Percentiles rank a stretch among this genome's conserved stretches.
These are phyloP conservation scores for Ascobolus immersus DNA, from an alignment of 495 filamentous ascomycete genomes.

Conservation along the genomic window DNA sequence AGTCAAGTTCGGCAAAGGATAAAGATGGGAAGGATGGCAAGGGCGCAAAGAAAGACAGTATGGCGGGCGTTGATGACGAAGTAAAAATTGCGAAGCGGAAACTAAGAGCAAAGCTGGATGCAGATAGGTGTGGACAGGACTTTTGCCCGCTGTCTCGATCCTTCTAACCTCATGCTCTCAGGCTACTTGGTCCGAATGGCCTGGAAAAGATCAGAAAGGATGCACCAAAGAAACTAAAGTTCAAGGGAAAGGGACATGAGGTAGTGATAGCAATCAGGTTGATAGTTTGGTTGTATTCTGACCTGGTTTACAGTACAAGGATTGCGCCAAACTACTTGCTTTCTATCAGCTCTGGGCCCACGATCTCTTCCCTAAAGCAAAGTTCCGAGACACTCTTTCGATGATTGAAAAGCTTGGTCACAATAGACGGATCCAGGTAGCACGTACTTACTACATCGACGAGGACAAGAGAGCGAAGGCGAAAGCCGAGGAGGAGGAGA, in stretches of 20 bases:
- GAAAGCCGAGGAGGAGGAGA: no score
- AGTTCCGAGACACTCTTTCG: slow-evolving; percentile 65
- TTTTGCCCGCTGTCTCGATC: background rate
- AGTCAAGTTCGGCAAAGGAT: slow-evolving; percentile 10
- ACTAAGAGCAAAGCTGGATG: slow-evolving; percentile 64
- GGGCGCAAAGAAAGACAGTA: slow-evolving; percentile 16
- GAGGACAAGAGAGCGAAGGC: no score
- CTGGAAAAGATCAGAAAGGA: slow-evolving; percentile 57
- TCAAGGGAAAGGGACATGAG: slow-evolving; percentile 88
- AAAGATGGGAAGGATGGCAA: slow-evolving; percentile 19
- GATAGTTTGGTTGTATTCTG: no score
- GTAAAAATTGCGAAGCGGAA: slow-evolving; percentile 49
- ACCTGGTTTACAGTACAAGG: slow-evolving; percentile 44
- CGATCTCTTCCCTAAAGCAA: slow-evolving; percentile 80
- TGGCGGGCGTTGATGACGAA: slow-evolving; percentile 74
- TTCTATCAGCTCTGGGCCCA: slow-evolving; percentile 96
- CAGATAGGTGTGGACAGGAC: slow-evolving; percentile 28
- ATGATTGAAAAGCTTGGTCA: slow-evolving; percentile 93
- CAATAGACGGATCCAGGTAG: slow-evolving; percentile 29
- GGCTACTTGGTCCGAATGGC: slow-evolving; percentile 52
- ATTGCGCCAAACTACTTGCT: slow-evolving; percentile 54
- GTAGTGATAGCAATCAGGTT: no score
- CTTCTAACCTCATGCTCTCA: slow-evolving; percentile 16
- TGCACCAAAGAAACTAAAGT: slow-evolving; percentile 42
- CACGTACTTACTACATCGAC: background rate